Evolutionary conservation across 2,329 filamentous ascomycete species (phyloP).

Genomic region (Alternaria gaisen): DNA sequence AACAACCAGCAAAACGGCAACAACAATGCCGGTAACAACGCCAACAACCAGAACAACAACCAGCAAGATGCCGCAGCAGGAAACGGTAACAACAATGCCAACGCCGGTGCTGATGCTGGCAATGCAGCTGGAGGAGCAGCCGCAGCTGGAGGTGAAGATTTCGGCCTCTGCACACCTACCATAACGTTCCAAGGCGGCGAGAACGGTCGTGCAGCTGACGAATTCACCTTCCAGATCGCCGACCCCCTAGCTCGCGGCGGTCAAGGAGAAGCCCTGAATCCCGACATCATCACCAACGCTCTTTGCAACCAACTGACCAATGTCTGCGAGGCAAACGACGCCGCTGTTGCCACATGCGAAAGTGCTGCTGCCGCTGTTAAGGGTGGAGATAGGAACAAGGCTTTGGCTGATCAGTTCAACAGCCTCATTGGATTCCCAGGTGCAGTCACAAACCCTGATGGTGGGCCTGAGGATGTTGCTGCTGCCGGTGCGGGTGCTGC

Average conservation of each 20-base stretch:
- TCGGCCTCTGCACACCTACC: conserved; percentile 50
- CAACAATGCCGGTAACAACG: conserved; percentile 6
- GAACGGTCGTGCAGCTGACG: conserved; percentile 60
- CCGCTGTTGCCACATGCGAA: conserved; percentile 64
- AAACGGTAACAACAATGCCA: conserved; percentile 2
- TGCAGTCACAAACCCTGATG: conserved; percentile 43
- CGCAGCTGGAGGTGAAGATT: conserved; percentile 41
- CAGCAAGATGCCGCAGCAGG: conserved; percentile 20
- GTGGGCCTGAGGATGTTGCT: conserved; percentile 38
- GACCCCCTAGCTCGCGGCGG: conserved; percentile 68
- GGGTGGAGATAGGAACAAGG: conserved; percentile 54
- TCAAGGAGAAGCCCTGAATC: conserved; percentile 74
- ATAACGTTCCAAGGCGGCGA: conserved; percentile 71
- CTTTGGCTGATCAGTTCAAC: conserved; percentile 55
- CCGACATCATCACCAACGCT: conserved; percentile 76
- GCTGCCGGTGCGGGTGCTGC: conserved; percentile 27
- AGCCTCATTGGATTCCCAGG: conserved; percentile 50
- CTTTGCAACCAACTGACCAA: conserved; percentile 75
- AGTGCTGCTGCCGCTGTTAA: conserved; percentile 63
- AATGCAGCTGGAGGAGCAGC: conserved; percentile 22
- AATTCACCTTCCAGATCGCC: conserved; percentile 74
- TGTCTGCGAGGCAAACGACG: conserved; percentile 70
- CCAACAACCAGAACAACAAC: conserved; percentile 16
- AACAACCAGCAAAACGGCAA: conserved; percentile 11
- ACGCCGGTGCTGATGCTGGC: conserved; percentile 20